Evolutionary conservation across 2,329 filamentous ascomycete genomes (phyloP).

Genomic region (Penicillium nordicum): DNA sequence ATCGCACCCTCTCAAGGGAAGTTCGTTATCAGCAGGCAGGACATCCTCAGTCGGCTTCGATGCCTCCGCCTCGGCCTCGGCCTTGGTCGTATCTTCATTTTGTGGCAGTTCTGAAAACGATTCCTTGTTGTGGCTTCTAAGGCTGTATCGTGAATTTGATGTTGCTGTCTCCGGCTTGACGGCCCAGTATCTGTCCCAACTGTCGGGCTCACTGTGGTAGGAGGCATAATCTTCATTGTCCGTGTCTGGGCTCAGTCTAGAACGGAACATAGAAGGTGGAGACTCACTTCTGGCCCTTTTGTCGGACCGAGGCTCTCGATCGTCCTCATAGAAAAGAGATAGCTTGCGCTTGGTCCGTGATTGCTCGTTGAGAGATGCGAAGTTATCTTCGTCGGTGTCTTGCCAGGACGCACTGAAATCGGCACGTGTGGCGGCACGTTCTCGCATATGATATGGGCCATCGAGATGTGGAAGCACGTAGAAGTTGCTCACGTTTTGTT

Average conservation of each 20-base stretch:
- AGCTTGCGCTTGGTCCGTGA: constrained; percentile 3
- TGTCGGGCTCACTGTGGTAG: neutral
- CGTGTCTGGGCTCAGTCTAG: neutral
- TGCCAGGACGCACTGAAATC: neutral
- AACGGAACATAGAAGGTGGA: neutral
- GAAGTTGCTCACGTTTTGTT: neutral
- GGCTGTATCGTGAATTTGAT: neutral
- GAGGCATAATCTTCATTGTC: neutral
- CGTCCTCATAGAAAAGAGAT: neutral
- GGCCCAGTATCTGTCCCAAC: constrained; percentile 5
- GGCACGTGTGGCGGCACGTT: neutral
- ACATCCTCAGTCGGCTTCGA: neutral
- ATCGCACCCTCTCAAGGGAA: constrained; percentile 33
- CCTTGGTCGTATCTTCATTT: no score
- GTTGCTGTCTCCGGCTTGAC: neutral
- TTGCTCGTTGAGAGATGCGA: constrained; percentile 22
- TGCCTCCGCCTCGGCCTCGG: neutral
- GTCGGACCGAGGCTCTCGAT: neutral
- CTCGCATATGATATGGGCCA: neutral
- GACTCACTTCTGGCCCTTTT: neutral
- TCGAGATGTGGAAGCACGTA: neutral
- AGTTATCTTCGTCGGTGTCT: constrained; percentile 38
- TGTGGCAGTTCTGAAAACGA: neutral
- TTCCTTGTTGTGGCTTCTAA: neutral
- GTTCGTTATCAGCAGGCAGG: constrained; percentile 1